Conservation (phyloP, 208 protist genomes). For the Polymyxa betae region DNA sequence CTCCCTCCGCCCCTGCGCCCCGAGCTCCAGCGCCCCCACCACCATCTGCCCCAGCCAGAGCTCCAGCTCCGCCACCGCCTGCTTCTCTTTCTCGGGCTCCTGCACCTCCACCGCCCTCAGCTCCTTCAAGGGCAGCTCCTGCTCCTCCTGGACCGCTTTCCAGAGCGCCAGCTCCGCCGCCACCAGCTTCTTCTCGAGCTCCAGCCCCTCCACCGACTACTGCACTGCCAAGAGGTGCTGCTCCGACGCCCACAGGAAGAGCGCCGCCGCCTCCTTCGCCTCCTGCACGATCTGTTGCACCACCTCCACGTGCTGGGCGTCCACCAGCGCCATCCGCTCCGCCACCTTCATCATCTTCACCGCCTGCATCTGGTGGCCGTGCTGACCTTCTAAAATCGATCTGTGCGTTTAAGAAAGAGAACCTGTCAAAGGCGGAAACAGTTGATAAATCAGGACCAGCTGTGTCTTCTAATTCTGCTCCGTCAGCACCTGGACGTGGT, state of each 20-base stretch:
- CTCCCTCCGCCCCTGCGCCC: background rate
- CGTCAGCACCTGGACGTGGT: background rate
- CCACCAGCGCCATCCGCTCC: background rate
- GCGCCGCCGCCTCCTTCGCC: constrained; percentile 1
- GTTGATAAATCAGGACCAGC: constrained; percentile 21
- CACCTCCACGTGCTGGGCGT: background rate
- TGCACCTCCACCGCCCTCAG: background rate
- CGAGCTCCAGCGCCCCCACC: background rate
- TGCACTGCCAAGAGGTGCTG: too few relatives aligned
- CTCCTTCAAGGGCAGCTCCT: background rate
- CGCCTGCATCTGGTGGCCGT: constrained; percentile 13
- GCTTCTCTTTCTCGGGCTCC: background rate
- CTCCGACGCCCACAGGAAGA: background rate
- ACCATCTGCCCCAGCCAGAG: background rate
- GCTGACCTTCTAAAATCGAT: constrained; percentile 40
- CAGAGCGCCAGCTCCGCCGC: background rate
- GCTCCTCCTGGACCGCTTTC: background rate
- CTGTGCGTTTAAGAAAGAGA: background rate
- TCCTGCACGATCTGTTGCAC: background rate
- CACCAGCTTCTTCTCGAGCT: background rate
- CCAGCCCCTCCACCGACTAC: background rate
- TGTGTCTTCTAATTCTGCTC: background rate
- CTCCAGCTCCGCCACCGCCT: background rate
- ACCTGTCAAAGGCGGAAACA: constrained; percentile 16
- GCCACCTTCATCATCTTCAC: background rate